Conservation (phyloP, 78 protist genomes). For the Dictyostelium purpureum region DNA sequence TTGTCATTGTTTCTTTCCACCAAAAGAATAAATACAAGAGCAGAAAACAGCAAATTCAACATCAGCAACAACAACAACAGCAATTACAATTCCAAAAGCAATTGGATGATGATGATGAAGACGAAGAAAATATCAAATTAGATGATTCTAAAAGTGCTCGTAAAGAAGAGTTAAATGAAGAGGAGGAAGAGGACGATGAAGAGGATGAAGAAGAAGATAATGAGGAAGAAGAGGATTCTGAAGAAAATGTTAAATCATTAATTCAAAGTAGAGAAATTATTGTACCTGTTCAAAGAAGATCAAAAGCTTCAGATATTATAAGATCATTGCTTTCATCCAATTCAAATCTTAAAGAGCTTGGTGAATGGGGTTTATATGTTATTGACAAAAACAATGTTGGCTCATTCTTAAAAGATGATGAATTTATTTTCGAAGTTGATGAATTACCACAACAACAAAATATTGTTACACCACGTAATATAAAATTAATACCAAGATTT, state of each 20-base stretch:
- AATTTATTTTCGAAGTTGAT: constrained; percentile 26
- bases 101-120: neutral
- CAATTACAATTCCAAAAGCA: constrained; percentile 28
- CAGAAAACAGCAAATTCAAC: neutral
- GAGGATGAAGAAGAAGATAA: neutral
- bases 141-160: too few species aligned
- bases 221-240: too few species aligned
- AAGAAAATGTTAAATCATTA: neutral
- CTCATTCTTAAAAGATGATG: constrained; percentile 51
- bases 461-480: neutral
- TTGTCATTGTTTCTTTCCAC: neutral
- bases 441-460: neutral
- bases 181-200: neutral
- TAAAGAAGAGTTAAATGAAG: too few species aligned
- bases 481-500: neutral
- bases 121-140: neutral
- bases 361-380: constrained; percentile 77
- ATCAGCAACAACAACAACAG: neutral
- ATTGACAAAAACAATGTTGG: neutral
- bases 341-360: constrained; percentile 49
- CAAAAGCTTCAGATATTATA: constrained; percentile 68
- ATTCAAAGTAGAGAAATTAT: constrained; percentile 14
- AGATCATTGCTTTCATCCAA: constrained; percentile 30
- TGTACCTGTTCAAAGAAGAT: constrained; percentile 53
- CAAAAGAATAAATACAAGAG: too few species aligned